Percentiles rank a stretch among this genome's conserved stretches.
phyloP scores from a whole-genome alignment of 2,329 filamentous ascomycete species.

The Emydomyces testavorans region DNA sequence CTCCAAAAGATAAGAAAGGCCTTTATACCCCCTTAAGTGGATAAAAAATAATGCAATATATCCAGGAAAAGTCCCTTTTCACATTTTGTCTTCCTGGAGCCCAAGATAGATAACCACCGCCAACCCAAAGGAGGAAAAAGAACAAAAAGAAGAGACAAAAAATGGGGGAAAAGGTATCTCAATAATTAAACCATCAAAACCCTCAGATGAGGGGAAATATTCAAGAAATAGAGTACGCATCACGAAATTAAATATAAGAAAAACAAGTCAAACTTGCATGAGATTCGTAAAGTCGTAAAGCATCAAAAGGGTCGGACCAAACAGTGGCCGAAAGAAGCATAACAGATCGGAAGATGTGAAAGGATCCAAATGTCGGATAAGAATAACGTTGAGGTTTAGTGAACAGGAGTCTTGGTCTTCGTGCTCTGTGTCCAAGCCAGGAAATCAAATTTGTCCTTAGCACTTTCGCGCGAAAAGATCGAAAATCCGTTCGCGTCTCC shows the following conservation, averaged over 20 bases:
- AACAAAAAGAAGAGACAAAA: neutral
- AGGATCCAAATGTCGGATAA: neutral
- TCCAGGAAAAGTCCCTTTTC: neutral
- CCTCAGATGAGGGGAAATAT: no score
- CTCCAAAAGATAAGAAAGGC: neutral
- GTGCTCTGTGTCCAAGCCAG: conserved; percentile 41
- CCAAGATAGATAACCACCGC: neutral
- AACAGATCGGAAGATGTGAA: conserved; percentile 3
- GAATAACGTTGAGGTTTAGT: conserved; percentile 16
- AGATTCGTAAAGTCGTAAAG: conserved; percentile 19
- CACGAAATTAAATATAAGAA: conserved; percentile 7
- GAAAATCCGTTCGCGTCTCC: conserved; percentile 19
- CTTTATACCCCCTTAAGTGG: neutral
- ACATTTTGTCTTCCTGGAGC: neutral
- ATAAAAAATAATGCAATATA: neutral
- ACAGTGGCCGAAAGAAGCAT: conserved; percentile 10
- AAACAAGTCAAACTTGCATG: conserved; percentile 11
- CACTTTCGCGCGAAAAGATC: conserved; percentile 28
- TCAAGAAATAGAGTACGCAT: neutral
- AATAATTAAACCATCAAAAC: no score
- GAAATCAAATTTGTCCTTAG: conserved; percentile 44
- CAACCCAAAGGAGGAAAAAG: neutral
- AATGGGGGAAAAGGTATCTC: conserved; percentile 3
- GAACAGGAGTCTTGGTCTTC: conserved; percentile 32
- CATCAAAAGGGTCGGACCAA: conserved; percentile 15